A percentile compares a stretch with the other conserved stretches of the same genome.
Evolutionary conservation across 2,329 filamentous ascomycete species (phyloP).

Genomic region (Akanthomyces lecanii): DNA sequence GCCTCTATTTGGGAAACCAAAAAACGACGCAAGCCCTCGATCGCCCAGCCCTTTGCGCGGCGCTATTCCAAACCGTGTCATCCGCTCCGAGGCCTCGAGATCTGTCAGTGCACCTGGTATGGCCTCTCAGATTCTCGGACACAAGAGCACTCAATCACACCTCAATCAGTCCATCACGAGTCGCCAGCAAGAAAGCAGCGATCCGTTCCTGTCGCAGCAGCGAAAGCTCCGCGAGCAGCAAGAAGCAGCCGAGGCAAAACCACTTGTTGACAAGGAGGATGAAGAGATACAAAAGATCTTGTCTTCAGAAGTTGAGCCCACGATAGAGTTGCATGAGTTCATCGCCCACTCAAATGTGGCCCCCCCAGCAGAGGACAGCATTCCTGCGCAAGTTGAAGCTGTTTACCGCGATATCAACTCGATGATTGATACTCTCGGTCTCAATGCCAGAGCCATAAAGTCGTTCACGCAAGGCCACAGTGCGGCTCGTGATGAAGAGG

Average conservation of each 20-base stretch:
- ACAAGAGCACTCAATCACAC: slow-evolving; percentile 35
- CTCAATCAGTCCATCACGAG: slow-evolving; percentile 37
- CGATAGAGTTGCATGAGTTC: slow-evolving; percentile 61
- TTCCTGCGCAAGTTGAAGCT: slow-evolving; percentile 60
- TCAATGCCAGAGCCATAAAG: slow-evolving; percentile 69
- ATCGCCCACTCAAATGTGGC: slow-evolving; percentile 56
- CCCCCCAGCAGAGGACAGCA: slow-evolving; percentile 50
- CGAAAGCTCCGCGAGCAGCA: slow-evolving; percentile 50
- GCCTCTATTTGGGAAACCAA: slow-evolving; percentile 51
- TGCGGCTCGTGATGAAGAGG: slow-evolving; percentile 47
- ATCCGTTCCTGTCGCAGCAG: slow-evolving; percentile 47
- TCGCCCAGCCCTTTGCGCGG: slow-evolving; percentile 68
- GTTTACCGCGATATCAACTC: slow-evolving; percentile 80
- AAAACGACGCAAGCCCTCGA: slow-evolving; percentile 54
- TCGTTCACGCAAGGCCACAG: slow-evolving; percentile 65
- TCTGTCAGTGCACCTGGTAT: slow-evolving; percentile 59
- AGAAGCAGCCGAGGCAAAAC: slow-evolving; percentile 53
- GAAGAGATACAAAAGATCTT: slow-evolving; percentile 63
- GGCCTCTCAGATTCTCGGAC: slow-evolving; percentile 50
- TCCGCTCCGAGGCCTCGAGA: slow-evolving; percentile 47
- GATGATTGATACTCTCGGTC: slow-evolving; percentile 89
- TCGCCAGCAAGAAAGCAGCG: slow-evolving; percentile 38
- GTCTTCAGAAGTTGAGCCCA: slow-evolving; percentile 56
- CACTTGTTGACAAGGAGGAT: slow-evolving; percentile 64
- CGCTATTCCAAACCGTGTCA: slow-evolving; percentile 48